Evolutionary conservation across 441 rosid species (phyloP).

Genomic region (Erodium trifolium): DNA sequence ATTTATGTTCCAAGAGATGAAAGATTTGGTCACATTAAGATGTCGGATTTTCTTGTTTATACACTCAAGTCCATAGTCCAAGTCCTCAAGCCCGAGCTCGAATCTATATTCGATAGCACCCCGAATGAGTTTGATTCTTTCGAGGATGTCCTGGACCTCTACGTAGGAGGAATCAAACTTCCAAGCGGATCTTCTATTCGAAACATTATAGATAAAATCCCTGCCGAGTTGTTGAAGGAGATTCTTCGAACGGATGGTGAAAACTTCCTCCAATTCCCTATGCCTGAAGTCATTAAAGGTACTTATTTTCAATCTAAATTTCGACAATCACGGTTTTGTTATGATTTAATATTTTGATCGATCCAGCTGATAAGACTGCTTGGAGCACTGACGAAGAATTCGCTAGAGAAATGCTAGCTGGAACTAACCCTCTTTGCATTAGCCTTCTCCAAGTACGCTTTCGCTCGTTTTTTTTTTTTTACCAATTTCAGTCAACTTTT

Average conservation of each 20-base stretch:
- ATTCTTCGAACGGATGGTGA: slow-evolving; percentile 41
- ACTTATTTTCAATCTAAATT: no score
- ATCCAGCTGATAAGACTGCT: slow-evolving; percentile 29
- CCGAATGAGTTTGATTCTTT: slow-evolving; percentile 31
- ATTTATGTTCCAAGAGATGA: slow-evolving; percentile 56
- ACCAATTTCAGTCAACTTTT: no score
- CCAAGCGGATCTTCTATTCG: slow-evolving; percentile 16
- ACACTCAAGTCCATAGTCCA: slow-evolving; percentile 32
- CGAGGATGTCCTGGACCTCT: slow-evolving; percentile 40
- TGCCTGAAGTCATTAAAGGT: slow-evolving; percentile 65
- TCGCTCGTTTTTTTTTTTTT: no score
- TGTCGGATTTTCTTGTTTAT: slow-evolving; percentile 36
- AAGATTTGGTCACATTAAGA: slow-evolving; percentile 38
- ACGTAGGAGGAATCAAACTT: slow-evolving; percentile 26
- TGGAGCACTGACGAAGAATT: slow-evolving; percentile 85
- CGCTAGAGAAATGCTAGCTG: slow-evolving; percentile 72
- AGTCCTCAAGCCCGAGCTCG: slow-evolving; percentile 34
- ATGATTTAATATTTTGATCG: no score
- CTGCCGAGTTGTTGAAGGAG: no score
- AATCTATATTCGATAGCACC: slow-evolving; percentile 34
- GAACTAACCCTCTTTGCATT: slow-evolving; percentile 58
- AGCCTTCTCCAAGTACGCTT: slow-evolving; percentile 39
- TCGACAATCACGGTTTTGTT: no score
- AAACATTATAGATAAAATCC: no score
- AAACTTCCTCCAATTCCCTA: slow-evolving; percentile 41